A percentile compares a stretch with the other conserved stretches of the same genome.
These are phyloP conservation scores for Epichloe typhina DNA, from an alignment of 2,329 filamentous ascomycete genomes.

Conservation along the genomic window DNA sequence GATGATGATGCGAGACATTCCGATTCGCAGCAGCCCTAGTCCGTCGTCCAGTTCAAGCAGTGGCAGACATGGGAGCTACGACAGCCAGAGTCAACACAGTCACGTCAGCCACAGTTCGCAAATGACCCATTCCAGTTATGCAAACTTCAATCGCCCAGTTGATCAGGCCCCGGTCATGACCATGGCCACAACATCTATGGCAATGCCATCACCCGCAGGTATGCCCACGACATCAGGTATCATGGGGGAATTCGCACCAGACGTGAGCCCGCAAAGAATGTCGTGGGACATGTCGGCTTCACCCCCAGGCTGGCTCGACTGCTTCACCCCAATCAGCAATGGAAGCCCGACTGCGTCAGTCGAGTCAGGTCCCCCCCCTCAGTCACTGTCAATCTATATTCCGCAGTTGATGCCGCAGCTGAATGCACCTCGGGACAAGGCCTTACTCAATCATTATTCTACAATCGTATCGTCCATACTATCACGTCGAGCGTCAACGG, in stretches of 20 bases:
- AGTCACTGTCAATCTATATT: slow-evolving; percentile 16
- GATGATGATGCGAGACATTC: slow-evolving; percentile 9
- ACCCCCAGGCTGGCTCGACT: slow-evolving; percentile 13
- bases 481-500: slow-evolving; percentile 14
- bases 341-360: slow-evolving; percentile 12
- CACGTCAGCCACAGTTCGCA: slow-evolving; percentile 3
- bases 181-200: slow-evolving; percentile 4
- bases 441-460: slow-evolving; percentile 21
- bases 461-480: slow-evolving; percentile 21
- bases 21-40: slow-evolving; percentile 11
- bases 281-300: slow-evolving; percentile 13
- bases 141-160: slow-evolving; percentile 2
- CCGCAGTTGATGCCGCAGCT: slow-evolving; percentile 19
- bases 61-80: slow-evolving; percentile 8
- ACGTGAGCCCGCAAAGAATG: slow-evolving; percentile 8
- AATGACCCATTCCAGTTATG: background rate
- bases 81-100: slow-evolving; percentile 8
- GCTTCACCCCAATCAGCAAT: slow-evolving; percentile 13
- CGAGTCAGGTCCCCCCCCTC: slow-evolving; percentile 7
- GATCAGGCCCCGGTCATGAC: slow-evolving; percentile 4
- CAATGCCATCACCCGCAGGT: slow-evolving; percentile 1
- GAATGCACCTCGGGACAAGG: slow-evolving; percentile 16
- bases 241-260: slow-evolving; percentile 8
- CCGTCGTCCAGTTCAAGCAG: slow-evolving; percentile 9
- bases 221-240: slow-evolving; percentile 5